These are phyloP conservation scores for Hansenula sp. DNA, from an alignment of 1,139 yeast species.

Conservation along the genomic window DNA sequence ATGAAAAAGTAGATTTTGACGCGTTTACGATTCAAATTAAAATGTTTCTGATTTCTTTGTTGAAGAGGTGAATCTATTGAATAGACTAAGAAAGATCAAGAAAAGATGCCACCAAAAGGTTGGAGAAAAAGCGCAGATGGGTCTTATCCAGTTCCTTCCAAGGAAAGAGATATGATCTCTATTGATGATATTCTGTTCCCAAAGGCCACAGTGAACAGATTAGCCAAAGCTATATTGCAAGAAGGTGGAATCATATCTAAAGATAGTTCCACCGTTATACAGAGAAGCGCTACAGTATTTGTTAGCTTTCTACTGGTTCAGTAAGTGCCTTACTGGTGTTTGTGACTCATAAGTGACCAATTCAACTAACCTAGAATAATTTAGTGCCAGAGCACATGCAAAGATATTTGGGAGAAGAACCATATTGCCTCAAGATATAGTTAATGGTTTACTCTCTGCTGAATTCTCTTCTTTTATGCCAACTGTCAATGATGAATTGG, in stretches of 20 bases:
- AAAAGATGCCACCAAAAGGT: constrained; percentile 72
- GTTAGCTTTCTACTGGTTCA: constrained; percentile 63
- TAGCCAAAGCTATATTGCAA: constrained; percentile 47
- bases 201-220: constrained; percentile 51
- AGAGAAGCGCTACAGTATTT: constrained; percentile 70
- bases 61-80: no score
- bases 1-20: no score
- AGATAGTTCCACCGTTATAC: constrained; percentile 64
- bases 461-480: constrained; percentile 55
- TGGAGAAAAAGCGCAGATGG: constrained; percentile 79
- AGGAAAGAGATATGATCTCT: constrained; percentile 54
- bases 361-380: neutral
- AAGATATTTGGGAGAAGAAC: constrained; percentile 53
- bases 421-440: constrained; percentile 62
- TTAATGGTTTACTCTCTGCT: constrained; percentile 52
- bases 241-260: constrained; percentile 48
- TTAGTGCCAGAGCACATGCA: constrained; percentile 48
- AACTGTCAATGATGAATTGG: constrained; percentile 46
- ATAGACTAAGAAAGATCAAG: neutral
- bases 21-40: no score
- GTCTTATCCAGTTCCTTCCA: constrained; percentile 48
- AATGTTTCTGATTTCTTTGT: no score
- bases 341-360: neutral
- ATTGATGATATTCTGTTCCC: constrained; percentile 73
- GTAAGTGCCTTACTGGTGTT: constrained; percentile 5